Base-by-base conservation (phyloP, 2,329 filamentous ascomycete species). In the Ophiocordyceps unilateralis region DNA sequence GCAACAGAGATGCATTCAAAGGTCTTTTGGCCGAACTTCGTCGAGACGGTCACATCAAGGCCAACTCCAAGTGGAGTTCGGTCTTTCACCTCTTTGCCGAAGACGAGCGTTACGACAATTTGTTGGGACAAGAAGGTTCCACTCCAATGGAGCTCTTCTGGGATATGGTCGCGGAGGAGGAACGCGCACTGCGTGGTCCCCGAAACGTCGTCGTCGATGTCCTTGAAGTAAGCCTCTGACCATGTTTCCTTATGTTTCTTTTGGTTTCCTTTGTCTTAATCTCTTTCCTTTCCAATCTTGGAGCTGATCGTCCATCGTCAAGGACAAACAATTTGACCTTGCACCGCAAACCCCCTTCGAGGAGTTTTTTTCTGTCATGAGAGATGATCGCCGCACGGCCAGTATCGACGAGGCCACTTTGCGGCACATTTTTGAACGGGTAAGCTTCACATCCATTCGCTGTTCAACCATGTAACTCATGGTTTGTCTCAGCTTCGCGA, bases 81-180 rank as follows among this genome's bases (percentile, higher is more conserved):
- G 71, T 96, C 48, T 69, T 82, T 50, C 76, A 82, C 1, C 58
- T 81, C 40, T 74, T 98, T 51, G 75, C 83, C 52, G 69, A 83
- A 44, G 91, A 98, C 54, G 73, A 81, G 40, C 83, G 88, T 50
- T 96, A 94, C 61, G 72, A 69, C 52, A 78, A 77, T 49, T 86
- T 94, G 69, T 73, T 88, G 46, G 88, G 87, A 42, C 85, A 93
- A 56, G 64, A 74, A 45, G 88, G 89, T 44, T 94, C 88, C 5
- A 83, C 77, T 5, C 85, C 91, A 14, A 72, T 94, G 49, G 87
- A 96, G 54, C 69, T 98, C 7, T 96, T 98, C 66, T 95, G 89
- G 86, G 91, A 98, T 58, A 69, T 88, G 40, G 72, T 96, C 22
- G 91, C 96, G 58, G 87, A 94, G 58, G 87, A 96, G 59, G 89